Evolutionary conservation across 805 yeast species (phyloP).

Genomic region (Ogataea thermomethanolica): DNA sequence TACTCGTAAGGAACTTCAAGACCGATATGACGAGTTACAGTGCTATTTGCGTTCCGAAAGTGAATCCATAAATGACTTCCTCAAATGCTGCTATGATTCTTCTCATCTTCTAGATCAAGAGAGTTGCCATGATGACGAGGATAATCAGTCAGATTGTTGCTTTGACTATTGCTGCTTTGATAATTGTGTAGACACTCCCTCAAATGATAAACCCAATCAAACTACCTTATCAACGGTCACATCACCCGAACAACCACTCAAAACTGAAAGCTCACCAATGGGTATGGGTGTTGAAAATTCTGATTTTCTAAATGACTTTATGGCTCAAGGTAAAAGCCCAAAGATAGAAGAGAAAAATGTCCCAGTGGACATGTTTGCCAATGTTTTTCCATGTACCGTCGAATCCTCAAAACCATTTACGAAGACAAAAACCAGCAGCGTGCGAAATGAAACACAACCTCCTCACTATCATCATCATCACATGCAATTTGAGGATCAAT

Average conservation of each 20-base stretch:
- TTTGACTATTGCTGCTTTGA: slow-evolving; percentile 27
- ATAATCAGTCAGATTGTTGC: slow-evolving; percentile 21
- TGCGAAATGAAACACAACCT: slow-evolving; percentile 1
- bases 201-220: neutral
- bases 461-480: slow-evolving; percentile 27
- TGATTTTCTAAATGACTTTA: too few relatives aligned
- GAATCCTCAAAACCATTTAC: neutral
- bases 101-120: slow-evolving; percentile 15
- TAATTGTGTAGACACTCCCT: slow-evolving; percentile 9
- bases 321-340: too few relatives aligned
- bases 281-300: too few relatives aligned
- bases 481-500: slow-evolving; percentile 28
- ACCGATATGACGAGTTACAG: slow-evolving; percentile 9
- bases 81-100: slow-evolving; percentile 26
- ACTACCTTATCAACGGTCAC: neutral
- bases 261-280: neutral
- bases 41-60: slow-evolving; percentile 6
- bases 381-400: slow-evolving; percentile 1
- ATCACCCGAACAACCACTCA: neutral
- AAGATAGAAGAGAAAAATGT: neutral
- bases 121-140: neutral
- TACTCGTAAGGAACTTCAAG: slow-evolving; percentile 4
- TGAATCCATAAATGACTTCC: slow-evolving; percentile 19
- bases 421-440: slow-evolving; percentile 5
- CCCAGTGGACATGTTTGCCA: neutral